Conservation (phyloP, 106 monocot genomes). For the Dioscorea alata region DNA sequence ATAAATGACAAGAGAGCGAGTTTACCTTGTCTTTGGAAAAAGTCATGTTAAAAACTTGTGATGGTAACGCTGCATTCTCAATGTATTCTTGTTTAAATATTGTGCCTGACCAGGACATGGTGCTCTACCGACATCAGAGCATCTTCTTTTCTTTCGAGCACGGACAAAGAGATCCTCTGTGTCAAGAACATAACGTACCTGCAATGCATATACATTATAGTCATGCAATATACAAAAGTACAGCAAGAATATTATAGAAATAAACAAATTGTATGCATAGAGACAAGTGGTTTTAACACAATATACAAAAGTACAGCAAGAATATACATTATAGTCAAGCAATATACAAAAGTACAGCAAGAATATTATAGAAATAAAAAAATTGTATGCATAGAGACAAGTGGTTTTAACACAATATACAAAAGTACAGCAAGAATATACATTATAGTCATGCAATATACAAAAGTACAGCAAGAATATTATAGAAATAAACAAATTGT, state of each 20-base stretch:
- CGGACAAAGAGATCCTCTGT: conserved; percentile 65
- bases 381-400: background rate
- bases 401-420: too few relatives aligned
- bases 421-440: too few relatives aligned
- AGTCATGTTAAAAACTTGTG: conserved; percentile 6
- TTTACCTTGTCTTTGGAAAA: background rate
- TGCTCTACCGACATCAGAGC: conserved; percentile 1
- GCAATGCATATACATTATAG: conserved; percentile 1
- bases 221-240: background rate
- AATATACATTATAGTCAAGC: background rate
- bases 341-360: background rate
- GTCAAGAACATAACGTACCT: conserved; percentile 75
- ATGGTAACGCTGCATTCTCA: conserved; percentile 40
- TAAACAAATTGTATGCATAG: background rate
- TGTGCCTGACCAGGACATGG: conserved; percentile 4
- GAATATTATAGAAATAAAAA: background rate
- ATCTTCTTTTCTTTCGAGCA: conserved; percentile 28
- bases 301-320: too few relatives aligned
- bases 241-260: background rate
- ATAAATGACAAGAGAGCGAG: background rate
- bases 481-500: background rate
- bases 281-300: too few relatives aligned
- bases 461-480: background rate
- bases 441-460: background rate
- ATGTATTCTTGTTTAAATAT: conserved; percentile 3